A percentile compares a stretch with the other conserved stretches of the same genome.
phyloP scores from a whole-genome alignment of 371 early-diverging fungal genomes.

The Blakeslea trispora region DNA sequence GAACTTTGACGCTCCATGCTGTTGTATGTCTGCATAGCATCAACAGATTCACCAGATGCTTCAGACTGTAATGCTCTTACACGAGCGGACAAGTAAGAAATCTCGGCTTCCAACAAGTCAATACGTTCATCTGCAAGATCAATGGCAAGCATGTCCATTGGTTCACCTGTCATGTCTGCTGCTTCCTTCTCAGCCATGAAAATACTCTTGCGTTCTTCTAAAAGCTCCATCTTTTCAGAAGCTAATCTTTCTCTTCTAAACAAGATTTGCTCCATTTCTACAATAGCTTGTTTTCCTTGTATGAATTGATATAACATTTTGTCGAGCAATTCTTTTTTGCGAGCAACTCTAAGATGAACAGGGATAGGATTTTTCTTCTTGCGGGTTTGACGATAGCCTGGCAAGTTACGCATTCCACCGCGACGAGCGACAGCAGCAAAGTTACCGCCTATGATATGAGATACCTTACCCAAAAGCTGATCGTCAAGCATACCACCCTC shows the following conservation, averaged over 20 bases:
- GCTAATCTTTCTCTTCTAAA: constrained; percentile 61
- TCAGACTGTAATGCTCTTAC: constrained; percentile 73
- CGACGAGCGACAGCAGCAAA: constrained; percentile 44
- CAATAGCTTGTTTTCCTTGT: constrained; percentile 54
- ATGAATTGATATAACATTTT: constrained; percentile 56
- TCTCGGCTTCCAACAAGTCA: constrained; percentile 82
- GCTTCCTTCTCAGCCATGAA: constrained; percentile 63
- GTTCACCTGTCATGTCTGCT: constrained; percentile 50
- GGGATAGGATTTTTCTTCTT: constrained; percentile 40
- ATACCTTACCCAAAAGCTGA: constrained; percentile 38
- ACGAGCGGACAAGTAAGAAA: constrained; percentile 72
- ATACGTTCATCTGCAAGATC: constrained; percentile 82
- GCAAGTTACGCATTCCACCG: constrained; percentile 30
- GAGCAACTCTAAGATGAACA: constrained; percentile 38
- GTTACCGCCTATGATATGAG: constrained; percentile 47
- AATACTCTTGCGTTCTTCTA: constrained; percentile 70
- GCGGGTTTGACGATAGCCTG: constrained; percentile 19
- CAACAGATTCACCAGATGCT: constrained; percentile 57
- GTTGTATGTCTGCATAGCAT: constrained; percentile 2
- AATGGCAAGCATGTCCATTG: constrained; percentile 57
- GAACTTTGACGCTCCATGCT: constrained; percentile 1
- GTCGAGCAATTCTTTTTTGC: constrained; percentile 67
- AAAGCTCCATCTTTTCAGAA: constrained; percentile 70
- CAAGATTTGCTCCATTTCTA: constrained; percentile 53
- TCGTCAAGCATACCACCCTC: constrained; percentile 53